Base-by-base conservation (phyloP, 345 rosid species). In the Euclidium syriacum region DNA sequence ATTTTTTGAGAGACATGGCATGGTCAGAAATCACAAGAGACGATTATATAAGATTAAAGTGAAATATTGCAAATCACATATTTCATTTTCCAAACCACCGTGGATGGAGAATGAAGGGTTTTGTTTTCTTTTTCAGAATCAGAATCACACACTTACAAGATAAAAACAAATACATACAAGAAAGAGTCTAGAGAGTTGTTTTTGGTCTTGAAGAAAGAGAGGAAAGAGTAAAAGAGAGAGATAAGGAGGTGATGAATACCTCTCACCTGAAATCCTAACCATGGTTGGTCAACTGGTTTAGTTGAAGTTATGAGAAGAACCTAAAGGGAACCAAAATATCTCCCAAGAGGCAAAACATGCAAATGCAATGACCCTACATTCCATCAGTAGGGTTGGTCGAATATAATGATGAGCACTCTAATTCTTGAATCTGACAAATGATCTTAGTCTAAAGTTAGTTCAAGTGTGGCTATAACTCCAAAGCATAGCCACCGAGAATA, bases 231-330 rank as follows among this genome's bases (percentile, higher is more conserved):
- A 56, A 64, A 53, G 72, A 59, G 72, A 59, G 58, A 58, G 63
- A 55, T 17, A 68, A 72, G 46, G 66, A 65, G 58, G 74, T 70
- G 68, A 70, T 62, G 25, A 54, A 27, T 50, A 71, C 71, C 70
- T 64, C 70, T 44, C 75, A 78, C 86, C 91, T 74, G 78, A 66
- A n/a, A 90, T 81, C 92, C 90, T 87, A 90, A 90, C 97, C 97
- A 87, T 90, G 95, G 97, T 80, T 73, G 91, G 67, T 70, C 78
- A 40, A 74, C 71, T 58, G 77, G 80, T 68, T 43, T 71, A 16
- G 70, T 63, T 71, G 75, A 71, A 24, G 71, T 71, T 70, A 63
- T 9, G 62, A 74, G 81, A 78, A 78, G 80, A 83, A 83, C 82
- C 87, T 78, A 48, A 68, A 72, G 83, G 90, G 85, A 85, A 82